Conservation (phyloP, 805 yeast genomes). For the Schwanniomyces yamadae region DNA sequence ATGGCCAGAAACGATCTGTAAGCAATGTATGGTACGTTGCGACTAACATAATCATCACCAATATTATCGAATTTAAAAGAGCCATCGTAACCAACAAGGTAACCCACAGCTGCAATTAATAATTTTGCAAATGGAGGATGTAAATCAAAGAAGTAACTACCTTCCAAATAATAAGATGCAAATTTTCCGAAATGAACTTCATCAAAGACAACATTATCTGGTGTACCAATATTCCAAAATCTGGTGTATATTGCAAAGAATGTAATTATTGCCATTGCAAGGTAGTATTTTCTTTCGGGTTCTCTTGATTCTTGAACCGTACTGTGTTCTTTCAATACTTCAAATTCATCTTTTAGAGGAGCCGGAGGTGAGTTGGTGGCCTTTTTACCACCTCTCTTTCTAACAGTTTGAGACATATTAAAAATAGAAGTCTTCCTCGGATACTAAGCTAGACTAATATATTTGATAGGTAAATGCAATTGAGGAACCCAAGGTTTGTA, state of each 20-base stretch:
- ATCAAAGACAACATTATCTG: constrained; percentile 78
- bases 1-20: constrained; percentile 76
- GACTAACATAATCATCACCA: constrained; percentile 75
- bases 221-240: constrained; percentile 60
- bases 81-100: constrained; percentile 89
- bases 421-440: neutral
- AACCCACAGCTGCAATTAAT: constrained; percentile 87
- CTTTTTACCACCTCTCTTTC: constrained; percentile 28
- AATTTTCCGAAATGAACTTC: constrained; percentile 87
- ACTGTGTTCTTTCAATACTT: constrained; percentile 3
- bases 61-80: constrained; percentile 85
- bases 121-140: constrained; percentile 98
- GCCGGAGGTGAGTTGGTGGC: constrained; percentile 6
- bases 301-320: constrained; percentile 17
- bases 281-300: constrained; percentile 28
- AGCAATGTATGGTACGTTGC: constrained; percentile 84
- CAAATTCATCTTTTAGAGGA: constrained; percentile 3
- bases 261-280: constrained; percentile 40
- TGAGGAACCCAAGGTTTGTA: neutral
- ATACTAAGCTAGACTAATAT: neutral
- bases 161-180: constrained; percentile 80
- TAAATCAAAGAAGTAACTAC: constrained; percentile 91
- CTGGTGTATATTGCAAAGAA: constrained; percentile 49
- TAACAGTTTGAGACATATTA: constrained; percentile 27
- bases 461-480: neutral